Percentiles rank a stretch among this genome's conserved stretches.
Conservation (phyloP, 1,284 basidiomycete genomes). For the Polyporus tsugae region DNA sequence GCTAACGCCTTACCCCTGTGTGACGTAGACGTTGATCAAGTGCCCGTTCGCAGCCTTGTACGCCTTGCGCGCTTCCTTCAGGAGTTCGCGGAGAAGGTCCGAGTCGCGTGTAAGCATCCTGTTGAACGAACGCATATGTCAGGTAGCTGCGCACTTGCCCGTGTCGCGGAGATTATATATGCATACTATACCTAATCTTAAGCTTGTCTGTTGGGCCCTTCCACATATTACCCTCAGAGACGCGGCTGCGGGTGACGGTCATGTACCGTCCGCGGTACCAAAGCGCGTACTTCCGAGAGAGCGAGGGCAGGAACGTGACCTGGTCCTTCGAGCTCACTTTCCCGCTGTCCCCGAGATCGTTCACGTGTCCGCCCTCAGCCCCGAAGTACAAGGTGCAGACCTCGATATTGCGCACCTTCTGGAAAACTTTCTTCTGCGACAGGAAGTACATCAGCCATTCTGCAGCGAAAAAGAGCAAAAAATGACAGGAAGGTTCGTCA, state of each 20-base stretch:
- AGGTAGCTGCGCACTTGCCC: background rate
- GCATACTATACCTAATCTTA: conserved; percentile 33
- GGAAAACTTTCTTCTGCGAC: conserved; percentile 23
- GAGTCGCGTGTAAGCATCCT: conserved; percentile 37
- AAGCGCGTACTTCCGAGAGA: conserved; percentile 52
- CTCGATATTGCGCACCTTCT: conserved; percentile 24
- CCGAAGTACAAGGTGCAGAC: conserved; percentile 18
- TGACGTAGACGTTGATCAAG: conserved; percentile 27
- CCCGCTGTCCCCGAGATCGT: conserved; percentile 35
- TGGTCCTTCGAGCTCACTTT: conserved; percentile 34
- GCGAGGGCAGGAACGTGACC: conserved; percentile 57
- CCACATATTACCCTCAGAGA: conserved; percentile 37
- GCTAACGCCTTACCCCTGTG: conserved; percentile 22
- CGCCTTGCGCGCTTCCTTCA: conserved; percentile 39
- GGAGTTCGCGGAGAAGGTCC: conserved; percentile 36
- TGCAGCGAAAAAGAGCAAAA: background rate
- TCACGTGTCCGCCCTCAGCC: conserved; percentile 3
- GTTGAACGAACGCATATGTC: background rate
- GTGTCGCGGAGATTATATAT: background rate
- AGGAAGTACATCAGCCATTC: conserved; percentile 34
- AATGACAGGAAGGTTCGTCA: background rate
- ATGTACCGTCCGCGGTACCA: conserved; percentile 62
- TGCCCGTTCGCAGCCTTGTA: conserved; percentile 36
- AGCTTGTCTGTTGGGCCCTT: conserved; percentile 32
- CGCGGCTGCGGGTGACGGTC: conserved; percentile 48